A percentile compares a stretch with the other conserved stretches of the same genome.
Conservation (phyloP, 1,284 basidiomycete genomes). For the Fereydounia khargensis region DNA sequence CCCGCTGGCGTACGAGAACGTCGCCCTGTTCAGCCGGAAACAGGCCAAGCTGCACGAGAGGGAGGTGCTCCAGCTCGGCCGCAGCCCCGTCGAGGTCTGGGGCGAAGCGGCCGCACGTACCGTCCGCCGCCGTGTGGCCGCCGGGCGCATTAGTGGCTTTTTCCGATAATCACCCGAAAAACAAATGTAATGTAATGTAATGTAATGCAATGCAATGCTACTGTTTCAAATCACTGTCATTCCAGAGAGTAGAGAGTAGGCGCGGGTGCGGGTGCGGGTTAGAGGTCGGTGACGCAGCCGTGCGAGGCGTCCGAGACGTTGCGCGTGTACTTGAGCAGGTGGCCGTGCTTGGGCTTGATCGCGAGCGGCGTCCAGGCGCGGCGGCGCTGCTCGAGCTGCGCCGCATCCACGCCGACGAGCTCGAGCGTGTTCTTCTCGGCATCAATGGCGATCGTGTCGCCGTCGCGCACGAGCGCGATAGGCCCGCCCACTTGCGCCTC, state of each 20-base stretch:
- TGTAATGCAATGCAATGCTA: no score
- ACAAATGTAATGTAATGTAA: no score
- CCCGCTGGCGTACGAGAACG: slow-evolving; percentile 49
- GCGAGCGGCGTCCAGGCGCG: slow-evolving; percentile 75
- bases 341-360: slow-evolving; percentile 76
- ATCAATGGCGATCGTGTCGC: slow-evolving; percentile 80
- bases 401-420: slow-evolving; percentile 66
- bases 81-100: slow-evolving; percentile 50
- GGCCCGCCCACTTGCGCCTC: slow-evolving; percentile 87
- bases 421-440: slow-evolving; percentile 74
- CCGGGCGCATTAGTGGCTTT: slow-evolving; percentile 35
- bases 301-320: slow-evolving; percentile 67
- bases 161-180: no score
- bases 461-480: slow-evolving; percentile 82
- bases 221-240: no score
- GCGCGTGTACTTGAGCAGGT: slow-evolving; percentile 49
- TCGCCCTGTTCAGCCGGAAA: slow-evolving; percentile 41
- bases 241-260: no score
- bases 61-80: slow-evolving; percentile 39
- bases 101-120: slow-evolving; percentile 35
- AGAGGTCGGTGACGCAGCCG: slow-evolving; percentile 83
- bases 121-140: slow-evolving; percentile 44
- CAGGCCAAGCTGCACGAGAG: slow-evolving; percentile 46
- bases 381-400: slow-evolving; percentile 70
- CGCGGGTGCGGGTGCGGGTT: background rate